Evolutionary conservation across 2,329 filamentous ascomycete genomes (phyloP).

Genomic region (Scedosporium aurantiacum): DNA sequence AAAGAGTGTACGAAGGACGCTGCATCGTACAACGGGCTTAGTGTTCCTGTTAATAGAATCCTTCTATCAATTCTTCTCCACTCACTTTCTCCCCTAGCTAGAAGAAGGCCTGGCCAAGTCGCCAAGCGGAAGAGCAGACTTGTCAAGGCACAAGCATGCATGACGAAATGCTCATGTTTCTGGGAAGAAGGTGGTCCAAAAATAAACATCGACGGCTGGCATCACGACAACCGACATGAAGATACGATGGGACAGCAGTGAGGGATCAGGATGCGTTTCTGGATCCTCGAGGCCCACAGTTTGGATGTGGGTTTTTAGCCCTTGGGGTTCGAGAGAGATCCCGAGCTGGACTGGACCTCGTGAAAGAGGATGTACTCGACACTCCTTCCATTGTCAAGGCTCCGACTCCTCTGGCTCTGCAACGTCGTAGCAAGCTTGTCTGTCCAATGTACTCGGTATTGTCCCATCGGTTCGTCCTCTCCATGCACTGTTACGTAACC

Average conservation of each 20-base stretch:
- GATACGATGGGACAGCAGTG: not conserved
- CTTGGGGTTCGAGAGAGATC: too few species aligned
- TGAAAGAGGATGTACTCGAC: too few species aligned
- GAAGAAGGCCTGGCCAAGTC: not conserved
- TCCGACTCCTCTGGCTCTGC: too few species aligned
- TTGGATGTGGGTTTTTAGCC: too few species aligned
- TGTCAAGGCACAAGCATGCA: not conserved
- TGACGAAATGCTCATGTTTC: not conserved
- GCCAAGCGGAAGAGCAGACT: not conserved
- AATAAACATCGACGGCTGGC: not conserved
- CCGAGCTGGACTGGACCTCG: too few species aligned
- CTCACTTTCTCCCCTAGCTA: not conserved
- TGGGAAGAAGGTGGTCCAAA: not conserved
- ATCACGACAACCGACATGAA: not conserved
- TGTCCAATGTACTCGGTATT: not conserved
- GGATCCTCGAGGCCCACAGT: too few species aligned
- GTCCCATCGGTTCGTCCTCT: not conserved
- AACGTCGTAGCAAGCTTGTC: too few species aligned
- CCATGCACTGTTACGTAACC: not conserved
- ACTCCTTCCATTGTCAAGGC: too few species aligned
- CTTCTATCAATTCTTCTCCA: not conserved
- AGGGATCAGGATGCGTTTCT: not conserved
- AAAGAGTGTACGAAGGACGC: too few species aligned
- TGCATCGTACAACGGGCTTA: not conserved
- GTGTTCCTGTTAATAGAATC: not conserved